phyloP scores from a whole-genome alignment of 2,329 filamentous ascomycete species.

The Daldinia sp. region DNA sequence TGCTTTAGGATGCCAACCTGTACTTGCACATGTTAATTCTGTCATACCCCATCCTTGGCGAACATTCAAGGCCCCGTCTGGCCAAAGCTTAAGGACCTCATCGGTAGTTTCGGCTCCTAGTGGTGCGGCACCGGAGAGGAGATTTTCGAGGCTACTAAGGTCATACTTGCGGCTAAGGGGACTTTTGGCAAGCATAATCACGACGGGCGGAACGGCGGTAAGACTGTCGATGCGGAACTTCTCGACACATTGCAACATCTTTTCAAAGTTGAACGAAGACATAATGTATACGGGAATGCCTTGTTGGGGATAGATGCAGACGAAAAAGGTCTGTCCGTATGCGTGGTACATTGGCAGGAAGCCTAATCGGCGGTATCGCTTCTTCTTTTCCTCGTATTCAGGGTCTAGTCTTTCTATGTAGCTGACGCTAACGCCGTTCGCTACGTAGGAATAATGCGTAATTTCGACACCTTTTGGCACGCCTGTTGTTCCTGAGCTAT shows the following conservation, averaged over 20 bases:
- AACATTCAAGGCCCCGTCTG: conserved; percentile 46
- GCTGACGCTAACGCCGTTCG: conserved; percentile 72
- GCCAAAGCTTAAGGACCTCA: conserved; percentile 67
- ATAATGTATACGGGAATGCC: conserved; percentile 79
- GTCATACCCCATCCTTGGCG: conserved; percentile 90
- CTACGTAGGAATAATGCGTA: conserved; percentile 77
- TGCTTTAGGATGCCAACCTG: conserved; percentile 67
- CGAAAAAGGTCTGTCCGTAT: conserved; percentile 75
- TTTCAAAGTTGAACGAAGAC: conserved; percentile 77
- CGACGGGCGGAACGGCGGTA: conserved; percentile 75
- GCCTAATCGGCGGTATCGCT: conserved; percentile 60
- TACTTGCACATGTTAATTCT: conserved; percentile 75
- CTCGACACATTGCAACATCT: conserved; percentile 74
- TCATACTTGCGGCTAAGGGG: conserved; percentile 72
- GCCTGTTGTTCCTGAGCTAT: conserved; percentile 81
- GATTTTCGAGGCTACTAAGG: conserved; percentile 67
- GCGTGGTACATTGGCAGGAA: conserved; percentile 83
- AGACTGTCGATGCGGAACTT: conserved; percentile 73
- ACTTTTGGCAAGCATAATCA: conserved; percentile 76
- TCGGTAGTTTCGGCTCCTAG: conserved; percentile 63
- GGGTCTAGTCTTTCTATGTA: conserved; percentile 56
- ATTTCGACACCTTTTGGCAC: conserved; percentile 86
- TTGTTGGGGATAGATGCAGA: conserved; percentile 64
- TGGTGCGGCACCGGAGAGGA: conserved; percentile 76
- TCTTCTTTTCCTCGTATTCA: conserved; percentile 55